phyloP scores from a whole-genome alignment of 805 yeast genomes.

The Saturnispora ahearnii region DNA sequence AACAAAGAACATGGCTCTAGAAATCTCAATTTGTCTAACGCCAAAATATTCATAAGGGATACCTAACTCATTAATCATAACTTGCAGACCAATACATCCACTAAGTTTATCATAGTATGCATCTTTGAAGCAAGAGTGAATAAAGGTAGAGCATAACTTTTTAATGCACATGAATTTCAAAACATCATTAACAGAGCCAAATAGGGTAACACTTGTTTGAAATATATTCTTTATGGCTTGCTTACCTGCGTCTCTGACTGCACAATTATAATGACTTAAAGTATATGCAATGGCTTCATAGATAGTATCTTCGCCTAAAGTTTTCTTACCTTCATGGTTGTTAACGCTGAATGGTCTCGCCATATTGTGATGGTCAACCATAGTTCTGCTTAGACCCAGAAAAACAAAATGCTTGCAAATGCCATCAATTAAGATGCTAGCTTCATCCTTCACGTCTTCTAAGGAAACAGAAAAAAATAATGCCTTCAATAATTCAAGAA shows the following conservation, averaged over 20 bases:
- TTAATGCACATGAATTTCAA: constrained; percentile 68
- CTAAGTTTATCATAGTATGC: constrained; percentile 80
- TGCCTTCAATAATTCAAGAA: constrained; percentile 56
- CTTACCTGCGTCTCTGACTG: constrained; percentile 64
- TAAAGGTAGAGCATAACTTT: constrained; percentile 67
- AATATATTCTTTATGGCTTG: constrained; percentile 55
- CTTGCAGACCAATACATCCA: constrained; percentile 74
- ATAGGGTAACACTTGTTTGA: constrained; percentile 51
- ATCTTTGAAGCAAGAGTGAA: constrained; percentile 89
- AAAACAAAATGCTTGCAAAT: constrained; percentile 73
- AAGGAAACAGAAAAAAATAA: constrained; percentile 70
- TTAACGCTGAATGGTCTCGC: constrained; percentile 64
- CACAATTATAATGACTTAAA: constrained; percentile 62
- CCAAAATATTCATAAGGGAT: constrained; percentile 69
- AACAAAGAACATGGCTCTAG: constrained; percentile 81
- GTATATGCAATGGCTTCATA: constrained; percentile 73
- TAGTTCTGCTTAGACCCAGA: constrained; percentile 64
- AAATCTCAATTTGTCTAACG: constrained; percentile 72
- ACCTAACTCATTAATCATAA: constrained; percentile 57
- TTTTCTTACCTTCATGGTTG: constrained; percentile 70
- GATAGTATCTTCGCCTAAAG: constrained; percentile 59
- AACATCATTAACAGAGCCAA: constrained; percentile 59
- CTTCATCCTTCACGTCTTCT: constrained; percentile 62
- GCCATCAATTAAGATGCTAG: constrained; percentile 49
- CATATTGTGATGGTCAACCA: constrained; percentile 57